Conservation (phyloP, 2,329 filamentous ascomycete genomes). For the Ceratocystis colombiana region DNA sequence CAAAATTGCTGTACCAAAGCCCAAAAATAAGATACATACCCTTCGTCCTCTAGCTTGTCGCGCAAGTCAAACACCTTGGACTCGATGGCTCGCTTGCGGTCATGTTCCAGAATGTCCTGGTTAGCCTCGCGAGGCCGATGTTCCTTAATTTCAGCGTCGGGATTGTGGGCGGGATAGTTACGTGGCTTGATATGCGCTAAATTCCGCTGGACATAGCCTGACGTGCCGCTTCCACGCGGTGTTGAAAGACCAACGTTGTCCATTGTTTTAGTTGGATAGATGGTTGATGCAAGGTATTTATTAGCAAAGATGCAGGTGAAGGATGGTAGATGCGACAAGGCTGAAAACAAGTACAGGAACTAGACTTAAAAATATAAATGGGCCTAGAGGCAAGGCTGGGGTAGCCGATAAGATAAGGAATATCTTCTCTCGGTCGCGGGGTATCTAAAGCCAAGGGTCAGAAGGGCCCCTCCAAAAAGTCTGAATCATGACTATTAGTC, state of each 20-base stretch:
- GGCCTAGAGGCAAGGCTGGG: conserved; percentile 16
- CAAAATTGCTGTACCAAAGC: neutral
- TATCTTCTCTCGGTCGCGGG: conserved; percentile 14
- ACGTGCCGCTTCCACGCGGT: conserved; percentile 88
- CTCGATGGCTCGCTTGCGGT: conserved; percentile 81
- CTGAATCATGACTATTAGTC: neutral
- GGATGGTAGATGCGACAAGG: conserved; percentile 17
- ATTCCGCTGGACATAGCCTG: conserved; percentile 95
- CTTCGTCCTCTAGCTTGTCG: conserved; percentile 85
- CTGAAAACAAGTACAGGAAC: neutral
- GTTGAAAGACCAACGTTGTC: conserved; percentile 92
- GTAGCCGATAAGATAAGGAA: conserved; percentile 23
- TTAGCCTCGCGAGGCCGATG: conserved; percentile 79
- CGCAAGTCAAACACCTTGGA: conserved; percentile 85
- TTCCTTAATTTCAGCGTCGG: conserved; percentile 57
- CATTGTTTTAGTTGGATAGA: neutral
- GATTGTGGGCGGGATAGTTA: conserved; percentile 54
- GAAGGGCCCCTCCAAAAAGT: neutral
- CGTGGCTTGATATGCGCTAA: conserved; percentile 77
- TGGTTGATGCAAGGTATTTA: neutral
- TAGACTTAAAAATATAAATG: conserved; percentile 14
- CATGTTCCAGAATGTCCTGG: conserved; percentile 86
- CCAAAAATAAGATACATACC: conserved; percentile 39
- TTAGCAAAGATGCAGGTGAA: neutral
- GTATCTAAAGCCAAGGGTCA: neutral